These are phyloP conservation scores for Chenopodium berlandieri DNA, from an alignment of 148 eudicot genomes.

Conservation along the genomic window DNA sequence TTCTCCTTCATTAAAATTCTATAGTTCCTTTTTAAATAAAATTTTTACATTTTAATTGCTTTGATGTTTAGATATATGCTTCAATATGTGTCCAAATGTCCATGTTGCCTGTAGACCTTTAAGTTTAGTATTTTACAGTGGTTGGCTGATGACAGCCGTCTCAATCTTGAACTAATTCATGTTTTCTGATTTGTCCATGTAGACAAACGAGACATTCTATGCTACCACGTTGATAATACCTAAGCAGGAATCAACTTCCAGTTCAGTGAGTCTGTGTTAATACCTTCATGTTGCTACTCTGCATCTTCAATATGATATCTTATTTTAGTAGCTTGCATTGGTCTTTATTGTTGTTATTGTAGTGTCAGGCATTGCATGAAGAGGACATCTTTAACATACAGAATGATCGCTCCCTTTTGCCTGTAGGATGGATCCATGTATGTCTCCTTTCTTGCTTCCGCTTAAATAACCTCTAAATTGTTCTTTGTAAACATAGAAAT, in stretches of 20 bases:
- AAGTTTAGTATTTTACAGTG: not conserved
- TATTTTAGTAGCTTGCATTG: not conserved
- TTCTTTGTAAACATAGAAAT: not conserved
- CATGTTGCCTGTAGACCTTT: slow-evolving; percentile 2
- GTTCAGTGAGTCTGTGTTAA: slow-evolving; percentile 52
- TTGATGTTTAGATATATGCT: too few relatives aligned
- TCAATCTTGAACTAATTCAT: slow-evolving; percentile 3
- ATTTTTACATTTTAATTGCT: too few relatives aligned
- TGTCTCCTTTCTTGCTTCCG: slow-evolving; percentile 22
- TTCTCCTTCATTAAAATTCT: not conserved
- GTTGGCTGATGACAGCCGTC: not conserved
- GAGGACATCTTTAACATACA: slow-evolving; percentile 74
- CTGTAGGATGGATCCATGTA: slow-evolving; percentile 93
- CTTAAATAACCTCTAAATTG: not conserved
- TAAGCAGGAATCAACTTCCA: slow-evolving; percentile 69
- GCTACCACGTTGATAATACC: slow-evolving; percentile 76
- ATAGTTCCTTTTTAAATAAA: not conserved
- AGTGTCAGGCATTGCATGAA: slow-evolving; percentile 79
- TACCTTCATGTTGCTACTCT: slow-evolving; percentile 1
- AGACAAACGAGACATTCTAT: slow-evolving; percentile 56
- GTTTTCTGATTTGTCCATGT: slow-evolving; percentile 24
- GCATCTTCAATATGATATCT: slow-evolving; percentile 2
- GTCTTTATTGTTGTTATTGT: slow-evolving; percentile 20
- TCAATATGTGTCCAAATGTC: not conserved
- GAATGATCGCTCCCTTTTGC: slow-evolving; percentile 56